Percentiles rank a stretch among this genome's conserved stretches.
Evolutionary conservation across 345 rosid genomes (phyloP).

Genomic region (Dovyalis caffra): DNA sequence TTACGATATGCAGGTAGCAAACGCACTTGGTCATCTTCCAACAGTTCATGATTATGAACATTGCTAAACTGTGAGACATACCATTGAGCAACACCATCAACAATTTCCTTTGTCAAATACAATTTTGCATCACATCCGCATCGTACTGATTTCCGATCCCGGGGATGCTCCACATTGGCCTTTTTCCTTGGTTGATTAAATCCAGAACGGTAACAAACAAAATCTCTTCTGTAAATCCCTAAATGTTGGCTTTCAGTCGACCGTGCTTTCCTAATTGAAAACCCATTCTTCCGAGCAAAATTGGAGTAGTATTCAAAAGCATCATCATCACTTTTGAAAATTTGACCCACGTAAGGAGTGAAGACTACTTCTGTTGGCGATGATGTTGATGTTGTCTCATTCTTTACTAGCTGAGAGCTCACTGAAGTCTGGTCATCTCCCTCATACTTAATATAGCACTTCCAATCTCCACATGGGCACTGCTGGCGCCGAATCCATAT

Average conservation of each 20-base stretch:
- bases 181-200: constrained; percentile 90
- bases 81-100: constrained; percentile 68
- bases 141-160: constrained; percentile 89
- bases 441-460: constrained; percentile 65
- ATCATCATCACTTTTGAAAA: constrained; percentile 72
- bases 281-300: constrained; percentile 84
- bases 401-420: constrained; percentile 48
- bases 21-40: constrained; percentile 93
- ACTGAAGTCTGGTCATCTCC: constrained; percentile 59
- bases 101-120: constrained; percentile 75
- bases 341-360: constrained; percentile 82
- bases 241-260: constrained; percentile 86
- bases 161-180: constrained; percentile 82
- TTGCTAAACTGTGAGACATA: constrained; percentile 89
- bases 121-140: constrained; percentile 95
- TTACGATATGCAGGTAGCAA: constrained; percentile 91
- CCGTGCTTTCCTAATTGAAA: constrained; percentile 86
- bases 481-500: constrained; percentile 91
- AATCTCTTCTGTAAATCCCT: constrained; percentile 85
- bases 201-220: constrained; percentile 94
- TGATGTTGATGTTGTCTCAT: constrained; percentile 44
- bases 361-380: constrained; percentile 50
- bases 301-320: constrained; percentile 82
- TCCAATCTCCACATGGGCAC: constrained; percentile 97
- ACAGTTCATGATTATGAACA: constrained; percentile 87